Base-by-base conservation (phyloP, 495 filamentous ascomycete species). In the Aspergillus biplanus region DNA sequence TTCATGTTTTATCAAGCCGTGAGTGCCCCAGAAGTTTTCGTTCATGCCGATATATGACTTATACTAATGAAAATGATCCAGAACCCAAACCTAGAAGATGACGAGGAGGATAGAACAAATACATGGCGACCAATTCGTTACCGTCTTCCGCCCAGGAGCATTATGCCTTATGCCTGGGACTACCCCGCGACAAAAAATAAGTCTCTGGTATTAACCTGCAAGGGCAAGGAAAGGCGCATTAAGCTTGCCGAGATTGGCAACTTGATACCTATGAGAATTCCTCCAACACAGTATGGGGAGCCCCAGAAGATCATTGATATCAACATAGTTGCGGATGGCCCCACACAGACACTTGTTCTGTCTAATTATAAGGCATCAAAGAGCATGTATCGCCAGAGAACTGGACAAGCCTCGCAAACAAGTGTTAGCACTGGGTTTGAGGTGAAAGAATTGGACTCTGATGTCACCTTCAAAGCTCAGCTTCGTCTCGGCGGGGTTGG, bases 111-210 rank as follows among this genome's bases (percentile, higher is more conserved):
- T 65, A 80, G 84, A 46, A 78, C 79, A 32, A 91, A 89, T 54
- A 89, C 91, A 6, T 99, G 93, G 90, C 86, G 90, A 58, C 92
- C 91, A 11, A 90, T 98, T 65, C 82, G 91, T 44, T 99, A 99
- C 72, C 90, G 93, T n/a, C 84, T 99, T 13, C 95, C 95, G 4
- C 87, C 93, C 7, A 85, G 96, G 35, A 97, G 94, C 73, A 97
- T 98, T 75, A 99, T 99, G 95, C 94, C 96, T 5, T 99, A 99
- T 71, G 94, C 95, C 33, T 99, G 95, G 95, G 96, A 99, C 72
- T 98, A 95, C 77, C 95, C 95, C 2, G 93, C 95, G 6, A 92
- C 92, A n/a, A 97, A 96, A 76, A 89, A 89, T 75, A 97, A 95
- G 73, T 93, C 97, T 71, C 84, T 98, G 37, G 85, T 97, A 48